Evolutionary conservation across 306 rosid genomes (phyloP), one percentile per base, ranked within the genome.

Genomic region (Ormosia semicastrata): DNA sequence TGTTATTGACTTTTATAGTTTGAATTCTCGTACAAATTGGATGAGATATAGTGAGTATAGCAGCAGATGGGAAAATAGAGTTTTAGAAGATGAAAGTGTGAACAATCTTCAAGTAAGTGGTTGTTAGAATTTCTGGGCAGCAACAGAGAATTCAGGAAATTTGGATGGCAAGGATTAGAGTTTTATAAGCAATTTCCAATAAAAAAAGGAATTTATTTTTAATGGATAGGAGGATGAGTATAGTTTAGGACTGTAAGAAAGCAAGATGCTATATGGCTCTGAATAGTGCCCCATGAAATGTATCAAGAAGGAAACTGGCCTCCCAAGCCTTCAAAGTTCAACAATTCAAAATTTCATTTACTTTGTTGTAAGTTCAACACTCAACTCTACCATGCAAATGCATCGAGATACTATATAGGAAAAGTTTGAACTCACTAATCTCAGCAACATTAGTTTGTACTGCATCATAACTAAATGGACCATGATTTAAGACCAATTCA

Each of bases 81-180:
- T 64, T 71, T 62, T 53, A 43, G 75, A 71, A 41, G 58, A 53
- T 52, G 62, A 41, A 41, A 63, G 53, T 52, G 59, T 64, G 12
- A 63, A 52, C 41, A 49, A 40, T 77, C 66, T 83, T 77, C 33
- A 69, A 37, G 17, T 66, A 30, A 30, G 81, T 58, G 43, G 32
- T 60, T 37, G 62, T 6, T 50, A 68, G 14, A 77, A 29, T 34
- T 60, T 60, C n/a, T 32, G 59, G 57, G 46, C 15, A 54, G 43
- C 58, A 75, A 75, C 17, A 7, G 65, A 33, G 40, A 40, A 4
- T 39, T 66, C 41, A 60, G 54, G 65, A 49, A 60, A 49, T 65
- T 71, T 10, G 46, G 53, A 47, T 41, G 59, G 36, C n/a, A 41
- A 81, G 60, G 53, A 53, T 81, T 53, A 53, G 13, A 81, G 53